Evolutionary conservation across 495 filamentous ascomycete genomes (phyloP), one percentile per base, ranked within the genome.

Genomic region (Sporormia fimetaria): DNA sequence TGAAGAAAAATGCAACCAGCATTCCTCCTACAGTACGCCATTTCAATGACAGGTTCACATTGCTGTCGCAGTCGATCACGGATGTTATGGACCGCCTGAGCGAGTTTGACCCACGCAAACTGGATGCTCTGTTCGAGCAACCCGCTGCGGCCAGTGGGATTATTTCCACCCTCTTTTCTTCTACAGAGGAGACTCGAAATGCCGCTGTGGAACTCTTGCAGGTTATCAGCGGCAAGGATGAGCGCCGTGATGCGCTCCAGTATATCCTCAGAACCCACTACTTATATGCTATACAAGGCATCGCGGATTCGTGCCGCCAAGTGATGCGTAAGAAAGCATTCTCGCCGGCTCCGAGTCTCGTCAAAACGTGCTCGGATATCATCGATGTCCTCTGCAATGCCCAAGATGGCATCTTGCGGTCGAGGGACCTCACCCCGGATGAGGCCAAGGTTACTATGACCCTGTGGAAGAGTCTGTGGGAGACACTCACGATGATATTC

Each of bases 381-480:
- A 64, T 96, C 23, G 75, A 83, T 46, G 72, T 80, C 47, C 75
- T 98, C 21, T 90, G 84, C 69, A 82, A 93, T 44, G 73, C 74
- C 4, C 75, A 83, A 32, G 73, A 75, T 39, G 92, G 90, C 39
- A 69, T 93, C 35, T 70, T 98, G 21, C 70, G 86, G 37, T 76
- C 73, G 27, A 73, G 70, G 25, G 67, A 68, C 26, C 56, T 74
- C 8, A 63, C 75, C 21, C 69, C 71, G 16, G 64, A 64, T 30
- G 81, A 87, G 50, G 65, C 70, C 16, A 67, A 73, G 27, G 69
- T 74, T 6, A 61, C 90, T 18, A 69, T 78, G 51, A 68, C 62
- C 12, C 84, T 92, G 60, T 98, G 92, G 92, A 70, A 75, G 44
- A 69, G 70, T 33, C 68, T 83, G 46, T 98, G 90, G 90, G 70